Base-by-base conservation (phyloP, 768 basidiomycete species). In the Boletus eberwhitei region DNA sequence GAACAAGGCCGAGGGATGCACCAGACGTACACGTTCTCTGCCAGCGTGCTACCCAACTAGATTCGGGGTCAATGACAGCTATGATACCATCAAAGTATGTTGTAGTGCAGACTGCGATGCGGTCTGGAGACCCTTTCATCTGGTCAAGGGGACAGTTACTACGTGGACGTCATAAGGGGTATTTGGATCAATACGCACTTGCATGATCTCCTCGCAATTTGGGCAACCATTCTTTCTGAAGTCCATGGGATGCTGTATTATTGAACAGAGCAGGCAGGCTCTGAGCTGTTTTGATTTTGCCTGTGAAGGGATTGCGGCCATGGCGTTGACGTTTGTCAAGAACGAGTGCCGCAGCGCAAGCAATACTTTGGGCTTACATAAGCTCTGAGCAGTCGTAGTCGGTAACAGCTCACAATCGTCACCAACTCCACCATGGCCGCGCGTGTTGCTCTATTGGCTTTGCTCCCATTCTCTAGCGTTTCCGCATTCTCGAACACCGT, bases 11-110 rank as follows among this genome's bases (percentile, higher is more conserved):
- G 26, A 56, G 22, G 22, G 31, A 19, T n/a, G 11, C 14, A 21
- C 43, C 51, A 31, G 39, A 79, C 87, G 58, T 62, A 95, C 96
- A 84, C 61, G 88, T 93, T 68, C 96, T 76, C 71, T 99, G 95
- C 94, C 95, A 99, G 61, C 90, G 82, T 8, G 91, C 90, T 7
- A 98, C 94, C 97, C 97, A 99, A 68, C 91, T 93, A 45, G 80
- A 79, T 61, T 90, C 86, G 2, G 95, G 88, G 63, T 90, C 84
- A 41, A 93, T 84, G 44, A 93, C 83, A 0, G 94, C 84, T 59
- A 98, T 90, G 37, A 93, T 79, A 13, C 97, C 97, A 61, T 98
- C 96, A 61, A 90, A 99, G 59, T 90, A 86, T 2, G 89, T 85
- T 24, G 93, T 95, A 11, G 96, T 99, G 70, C 94, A 98, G 45